Evolutionary conservation across 2,329 filamentous ascomycete species (phyloP).

Genomic region (Colletotrichum neosansevieriae): DNA sequence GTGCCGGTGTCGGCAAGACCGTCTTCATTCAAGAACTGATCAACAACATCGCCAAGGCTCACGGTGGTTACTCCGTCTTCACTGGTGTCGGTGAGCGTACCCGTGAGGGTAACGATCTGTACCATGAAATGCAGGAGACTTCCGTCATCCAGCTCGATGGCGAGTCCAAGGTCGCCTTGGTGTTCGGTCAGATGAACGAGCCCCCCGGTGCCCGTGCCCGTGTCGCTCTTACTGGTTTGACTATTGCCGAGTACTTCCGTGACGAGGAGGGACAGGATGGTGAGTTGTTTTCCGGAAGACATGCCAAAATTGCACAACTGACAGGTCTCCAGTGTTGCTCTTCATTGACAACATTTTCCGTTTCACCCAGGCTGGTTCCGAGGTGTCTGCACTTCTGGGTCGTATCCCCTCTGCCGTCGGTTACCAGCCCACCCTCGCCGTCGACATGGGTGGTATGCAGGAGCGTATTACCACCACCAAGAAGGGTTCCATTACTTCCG

Average conservation of each 20-base stretch:
- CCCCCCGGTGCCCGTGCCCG: conserved; percentile 99
- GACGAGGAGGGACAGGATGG: conserved; percentile 85
- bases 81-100: conserved; percentile 99
- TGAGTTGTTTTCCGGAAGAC: conserved; percentile 54
- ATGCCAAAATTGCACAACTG: conserved; percentile 40
- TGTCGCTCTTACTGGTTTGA: conserved; percentile 95
- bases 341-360: conserved; percentile 99
- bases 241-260: conserved; percentile 86
- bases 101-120: conserved; percentile 99
- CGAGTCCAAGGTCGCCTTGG: conserved; percentile 98
- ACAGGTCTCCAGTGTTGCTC: conserved; percentile 78
- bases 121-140: conserved; percentile 99
- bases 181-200: conserved; percentile 99
- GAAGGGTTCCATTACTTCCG: conserved; percentile 99
- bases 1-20: conserved; percentile 99
- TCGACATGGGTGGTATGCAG: conserved; percentile 99
- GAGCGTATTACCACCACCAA: conserved; percentile 99
- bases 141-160: conserved; percentile 99
- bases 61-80: conserved; percentile 99
- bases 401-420: conserved; percentile 99
- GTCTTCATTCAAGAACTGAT: conserved; percentile 99
- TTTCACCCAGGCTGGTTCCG: conserved; percentile 99
- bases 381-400: conserved; percentile 98
- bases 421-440: conserved; percentile 98
- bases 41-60: conserved; percentile 99